These are phyloP conservation scores for Phytophthora melonis DNA, from an alignment of 352 stramenopile species.

Conservation along the genomic window DNA sequence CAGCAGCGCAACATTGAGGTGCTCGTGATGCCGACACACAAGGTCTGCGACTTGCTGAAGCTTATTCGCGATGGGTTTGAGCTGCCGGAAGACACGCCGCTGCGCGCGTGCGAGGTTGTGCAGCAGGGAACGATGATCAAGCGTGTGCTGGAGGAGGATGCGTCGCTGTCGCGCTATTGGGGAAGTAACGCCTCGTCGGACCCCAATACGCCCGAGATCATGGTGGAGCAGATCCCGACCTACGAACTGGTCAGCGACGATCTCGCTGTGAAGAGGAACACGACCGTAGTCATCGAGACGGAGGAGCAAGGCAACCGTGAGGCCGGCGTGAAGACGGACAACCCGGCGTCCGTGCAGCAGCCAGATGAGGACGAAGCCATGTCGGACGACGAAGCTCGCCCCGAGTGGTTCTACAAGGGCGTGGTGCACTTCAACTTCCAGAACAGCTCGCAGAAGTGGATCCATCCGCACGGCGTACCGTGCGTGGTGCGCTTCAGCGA, in stretches of 20 bases:
- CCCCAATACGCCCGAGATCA: constrained; percentile 50
- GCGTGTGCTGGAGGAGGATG: constrained; percentile 48
- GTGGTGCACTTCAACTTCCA: constrained; percentile 86
- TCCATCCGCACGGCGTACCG: constrained; percentile 78
- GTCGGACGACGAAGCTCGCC: constrained; percentile 26
- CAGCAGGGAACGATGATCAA: constrained; percentile 68
- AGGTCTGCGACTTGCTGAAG: constrained; percentile 57
- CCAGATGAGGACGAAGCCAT: neutral
- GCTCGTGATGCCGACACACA: constrained; percentile 65
- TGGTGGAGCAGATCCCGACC: constrained; percentile 62
- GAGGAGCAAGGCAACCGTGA: neutral
- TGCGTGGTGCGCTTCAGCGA: constrained; percentile 73
- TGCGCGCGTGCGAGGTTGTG: constrained; percentile 74
- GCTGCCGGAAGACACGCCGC: constrained; percentile 40
- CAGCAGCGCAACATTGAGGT: constrained; percentile 62
- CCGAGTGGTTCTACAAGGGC: constrained; percentile 56
- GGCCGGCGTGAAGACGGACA: neutral
- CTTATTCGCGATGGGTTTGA: constrained; percentile 60
- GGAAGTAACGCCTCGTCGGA: constrained; percentile 39
- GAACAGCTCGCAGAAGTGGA: constrained; percentile 63
- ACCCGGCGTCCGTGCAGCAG: neutral
- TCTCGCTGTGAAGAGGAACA: neutral
- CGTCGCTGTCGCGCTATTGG: constrained; percentile 65
- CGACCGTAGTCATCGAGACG: neutral
- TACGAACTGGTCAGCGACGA: constrained; percentile 37